phyloP scores from a whole-genome alignment of 2,329 filamentous ascomycete genomes.

The Cercospora sp. region DNA sequence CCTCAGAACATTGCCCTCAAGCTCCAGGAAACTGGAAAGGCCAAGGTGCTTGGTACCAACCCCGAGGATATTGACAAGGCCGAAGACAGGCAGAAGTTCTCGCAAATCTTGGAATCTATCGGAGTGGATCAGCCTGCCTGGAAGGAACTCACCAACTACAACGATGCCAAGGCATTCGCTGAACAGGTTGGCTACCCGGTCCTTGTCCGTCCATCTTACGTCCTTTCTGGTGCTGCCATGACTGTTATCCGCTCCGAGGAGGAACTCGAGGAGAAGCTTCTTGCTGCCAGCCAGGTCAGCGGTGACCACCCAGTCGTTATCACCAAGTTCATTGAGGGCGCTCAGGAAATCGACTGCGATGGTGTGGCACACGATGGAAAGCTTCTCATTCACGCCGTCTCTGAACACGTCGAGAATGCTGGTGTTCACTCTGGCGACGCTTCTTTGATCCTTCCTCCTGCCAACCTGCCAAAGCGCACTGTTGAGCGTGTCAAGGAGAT shows the following conservation, averaged over 20 bases:
- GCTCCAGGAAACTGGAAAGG: constrained; percentile 85
- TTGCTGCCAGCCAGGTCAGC: constrained; percentile 84
- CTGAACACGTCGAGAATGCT: constrained; percentile 93
- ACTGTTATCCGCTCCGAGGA: constrained; percentile 86
- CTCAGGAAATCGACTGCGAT: constrained; percentile 94
- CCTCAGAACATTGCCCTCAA: constrained; percentile 96
- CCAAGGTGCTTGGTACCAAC: constrained; percentile 88
- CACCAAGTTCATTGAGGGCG: constrained; percentile 96
- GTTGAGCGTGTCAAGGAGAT: constrained; percentile 93
- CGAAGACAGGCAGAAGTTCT: constrained; percentile 98
- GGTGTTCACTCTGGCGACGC: constrained; percentile 98
- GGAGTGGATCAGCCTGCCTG: constrained; percentile 95
- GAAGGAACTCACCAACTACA: constrained; percentile 91
- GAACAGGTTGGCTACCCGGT: constrained; percentile 87
- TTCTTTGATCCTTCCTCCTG: constrained; percentile 87
- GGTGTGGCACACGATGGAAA: constrained; percentile 85
- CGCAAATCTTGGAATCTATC: constrained; percentile 93
- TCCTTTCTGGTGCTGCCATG: constrained; percentile 97
- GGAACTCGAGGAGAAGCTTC: constrained; percentile 92
- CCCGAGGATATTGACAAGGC: constrained; percentile 96
- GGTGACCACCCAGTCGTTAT: constrained; percentile 98
- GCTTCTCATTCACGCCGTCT: constrained; percentile 86
- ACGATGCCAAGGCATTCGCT: constrained; percentile 85
- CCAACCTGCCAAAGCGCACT: constrained; percentile 70
- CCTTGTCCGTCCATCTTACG: constrained; percentile 90